Base-by-base conservation (phyloP, 73 alveolate species). In the Paramecium sonneborni region DNA sequence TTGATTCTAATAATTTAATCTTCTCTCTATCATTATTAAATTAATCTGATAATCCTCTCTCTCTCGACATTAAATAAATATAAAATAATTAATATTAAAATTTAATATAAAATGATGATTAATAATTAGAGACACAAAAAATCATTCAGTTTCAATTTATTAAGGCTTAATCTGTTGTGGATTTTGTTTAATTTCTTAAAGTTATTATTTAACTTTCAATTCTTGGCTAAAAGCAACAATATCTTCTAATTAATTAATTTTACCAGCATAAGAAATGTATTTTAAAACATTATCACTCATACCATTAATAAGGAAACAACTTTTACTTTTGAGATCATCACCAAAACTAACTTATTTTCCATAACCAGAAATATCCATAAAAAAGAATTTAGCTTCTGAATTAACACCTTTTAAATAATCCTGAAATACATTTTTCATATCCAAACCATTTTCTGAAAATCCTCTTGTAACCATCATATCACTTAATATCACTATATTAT, bases 361-460 rank as follows among this genome's bases (percentile, higher is more conserved):
- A 72, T 72, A 72, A 15, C 93, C 94, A 28, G 93, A 62, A 23
- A 90, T 52, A 43, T 90, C 92, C 43, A 90, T 76, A 8, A 44
- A 52, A 15, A 84, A 52, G 69, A 32, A 84, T 32, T 76, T 70
- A 38, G 88, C 57, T 4, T 70, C 43, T 37, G 85, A 35, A 30
- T 90, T 90, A 24, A 90, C 86, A 10, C 1, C 43, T 30, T 82
- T 18, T 15, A 67, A 39, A 68, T 90, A 90, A 5, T 67, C 32
- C 10, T 84, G 3, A 15, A 90, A 12, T 6, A 90, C 76, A 3
- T 24, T 1, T 23, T 32, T 76, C 39, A 90, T 24, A 6, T 28
- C 85, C 11, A 23, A 5, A 24, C 14, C 20, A 15, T 21, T 20
- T 34, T 62, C 88, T 23, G 43, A 55, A 57, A 38, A 24, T 23